Evolutionary conservation across 495 filamentous ascomycete genomes (phyloP).

Genomic region (Aspergillus funiculosus): DNA sequence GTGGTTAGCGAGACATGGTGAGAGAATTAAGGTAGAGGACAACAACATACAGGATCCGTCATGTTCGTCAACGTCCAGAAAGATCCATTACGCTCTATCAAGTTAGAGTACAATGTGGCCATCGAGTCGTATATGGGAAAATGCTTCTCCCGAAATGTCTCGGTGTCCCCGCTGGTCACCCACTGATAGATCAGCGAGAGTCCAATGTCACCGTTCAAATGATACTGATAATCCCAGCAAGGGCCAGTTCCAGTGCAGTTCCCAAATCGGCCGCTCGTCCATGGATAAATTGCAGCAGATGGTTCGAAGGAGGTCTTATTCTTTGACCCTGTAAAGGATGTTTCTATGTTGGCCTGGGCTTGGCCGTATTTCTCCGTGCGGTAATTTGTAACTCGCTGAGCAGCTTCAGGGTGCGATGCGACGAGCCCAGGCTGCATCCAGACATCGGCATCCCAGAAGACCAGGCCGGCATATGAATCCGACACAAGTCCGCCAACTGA

Average conservation of each 20-base stretch:
- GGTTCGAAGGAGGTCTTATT: slow-evolving; percentile 49
- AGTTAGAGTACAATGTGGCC: slow-evolving; percentile 51
- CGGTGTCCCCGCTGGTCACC: slow-evolving; percentile 53
- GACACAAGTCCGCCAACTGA: slow-evolving; percentile 56
- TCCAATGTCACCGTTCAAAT: slow-evolving; percentile 69
- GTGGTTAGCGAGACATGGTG: background rate
- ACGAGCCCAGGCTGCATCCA: slow-evolving; percentile 65
- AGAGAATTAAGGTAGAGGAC: too few relatives aligned
- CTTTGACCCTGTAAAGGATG: slow-evolving; percentile 41
- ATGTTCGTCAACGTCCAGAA: slow-evolving; percentile 56
- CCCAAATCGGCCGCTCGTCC: slow-evolving; percentile 58
- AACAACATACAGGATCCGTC: slow-evolving; percentile 59
- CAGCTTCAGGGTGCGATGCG: slow-evolving; percentile 51
- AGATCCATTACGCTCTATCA: slow-evolving; percentile 51
- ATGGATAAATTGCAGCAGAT: slow-evolving; percentile 53
- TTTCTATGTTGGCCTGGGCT: slow-evolving; percentile 47
- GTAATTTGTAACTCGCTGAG: slow-evolving; percentile 54
- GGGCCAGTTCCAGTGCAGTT: slow-evolving; percentile 62
- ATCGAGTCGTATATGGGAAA: slow-evolving; percentile 57
- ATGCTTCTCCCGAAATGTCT: slow-evolving; percentile 45
- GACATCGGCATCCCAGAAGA: slow-evolving; percentile 63
- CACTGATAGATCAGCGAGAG: slow-evolving; percentile 56
- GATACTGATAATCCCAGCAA: slow-evolving; percentile 57
- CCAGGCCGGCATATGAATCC: slow-evolving; percentile 55
- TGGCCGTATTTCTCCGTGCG: slow-evolving; percentile 48